Base-by-base conservation (phyloP, 805 yeast species). In the Kluyveromyces nonfermentans region DNA sequence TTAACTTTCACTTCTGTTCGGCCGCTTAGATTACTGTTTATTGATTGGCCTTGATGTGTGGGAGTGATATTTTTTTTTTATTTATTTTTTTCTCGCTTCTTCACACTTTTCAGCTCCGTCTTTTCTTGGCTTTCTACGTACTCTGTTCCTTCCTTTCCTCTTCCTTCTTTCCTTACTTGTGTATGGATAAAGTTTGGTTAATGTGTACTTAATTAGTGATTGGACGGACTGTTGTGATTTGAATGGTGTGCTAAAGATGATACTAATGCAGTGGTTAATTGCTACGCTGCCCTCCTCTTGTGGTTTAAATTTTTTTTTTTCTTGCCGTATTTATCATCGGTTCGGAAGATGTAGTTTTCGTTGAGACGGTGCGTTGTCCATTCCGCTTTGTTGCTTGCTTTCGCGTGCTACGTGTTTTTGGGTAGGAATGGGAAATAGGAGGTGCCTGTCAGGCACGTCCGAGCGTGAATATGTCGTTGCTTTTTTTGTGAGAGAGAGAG, bases 281-380 rank as follows among this genome's bases (percentile, higher is more conserved):
- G 18, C 43, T 44, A 10, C 30, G 12, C 12, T 44, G 42, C 40
- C 41, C 37, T 19, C 37, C 36, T 44, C 30, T 28, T 40, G 21
- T 31, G 22, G 22, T 35, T 40, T 35, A 37, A 33, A 37, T 30
- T 39, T 43, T 32, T 33, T 39, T 39, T 37, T 44, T 40, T 34
- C 34, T 40, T 34, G 37, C 19, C 30, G 22, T 17, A 17, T 37
- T 20, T 37, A 17, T 22, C 40, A 25, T 25, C 30, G 30, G 30
- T 14, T 25, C 30, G 30, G 30, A 25, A 25, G 30, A 14, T 25
- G 30, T 25, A 25, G 30, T 25, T 25, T 25, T 25, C 30, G 30
- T 25, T 25, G 30, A 25, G 14, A 14, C 12, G 9, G 30, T 25
- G 14, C 14, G 12, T 14, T 25, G 30, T 25, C 30, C 14, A 10